Evolutionary conservation across 495 filamentous ascomycete species (phyloP).

Genomic region (Trichoderma asperelloides): DNA sequence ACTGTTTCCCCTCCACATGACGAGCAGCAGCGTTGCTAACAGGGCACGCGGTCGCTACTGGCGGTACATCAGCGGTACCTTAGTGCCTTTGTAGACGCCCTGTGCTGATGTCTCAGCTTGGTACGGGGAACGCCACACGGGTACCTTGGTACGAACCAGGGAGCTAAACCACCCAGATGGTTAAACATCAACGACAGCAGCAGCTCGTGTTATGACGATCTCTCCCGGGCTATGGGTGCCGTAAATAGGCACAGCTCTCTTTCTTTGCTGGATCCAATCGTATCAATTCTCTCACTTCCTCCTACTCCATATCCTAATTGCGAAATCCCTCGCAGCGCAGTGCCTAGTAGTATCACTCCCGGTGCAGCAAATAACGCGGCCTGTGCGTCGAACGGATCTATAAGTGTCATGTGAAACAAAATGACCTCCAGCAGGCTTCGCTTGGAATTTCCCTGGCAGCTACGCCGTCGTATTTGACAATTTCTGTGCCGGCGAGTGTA

Average conservation of each 20-base stretch:
- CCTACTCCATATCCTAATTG: not conserved
- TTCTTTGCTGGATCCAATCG: no score
- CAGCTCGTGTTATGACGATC: no score
- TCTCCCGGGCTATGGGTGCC: no score
- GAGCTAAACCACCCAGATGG: not conserved
- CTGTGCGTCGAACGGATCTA: not conserved
- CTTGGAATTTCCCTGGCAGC: constrained; percentile 5
- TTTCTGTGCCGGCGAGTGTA: not conserved
- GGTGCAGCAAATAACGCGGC: not conserved
- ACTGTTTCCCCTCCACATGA: not conserved
- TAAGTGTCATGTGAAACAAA: not conserved
- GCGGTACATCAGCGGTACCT: not conserved
- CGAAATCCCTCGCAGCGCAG: not conserved
- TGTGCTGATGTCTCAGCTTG: not conserved
- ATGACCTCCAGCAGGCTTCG: not conserved
- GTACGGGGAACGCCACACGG: not conserved
- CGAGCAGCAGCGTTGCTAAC: not conserved
- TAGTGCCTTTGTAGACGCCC: not conserved
- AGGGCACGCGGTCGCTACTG: no score
- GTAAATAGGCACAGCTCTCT: no score
- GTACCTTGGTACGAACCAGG: not conserved
- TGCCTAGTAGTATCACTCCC: not conserved
- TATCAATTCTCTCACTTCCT: no score
- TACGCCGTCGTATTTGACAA: not conserved
- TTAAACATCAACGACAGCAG: not conserved